phyloP scores from a whole-genome alignment of 164 flowering plant genomes.

The Nelumbo lutea region DNA sequence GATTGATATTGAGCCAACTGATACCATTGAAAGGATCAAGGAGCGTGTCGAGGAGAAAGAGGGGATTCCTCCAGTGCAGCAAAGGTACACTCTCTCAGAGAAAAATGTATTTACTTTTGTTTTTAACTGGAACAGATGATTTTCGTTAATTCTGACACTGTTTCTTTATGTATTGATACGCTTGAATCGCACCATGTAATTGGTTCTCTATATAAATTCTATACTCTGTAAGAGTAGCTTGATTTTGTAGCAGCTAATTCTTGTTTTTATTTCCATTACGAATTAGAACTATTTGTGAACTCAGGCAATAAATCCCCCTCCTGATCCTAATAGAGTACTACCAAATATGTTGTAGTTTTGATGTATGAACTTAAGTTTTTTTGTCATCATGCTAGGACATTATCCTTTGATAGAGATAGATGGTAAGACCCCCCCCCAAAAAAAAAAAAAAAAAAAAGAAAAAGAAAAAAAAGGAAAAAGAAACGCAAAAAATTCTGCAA shows the following conservation, averaged over 20 bases:
- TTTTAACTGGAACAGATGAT: too few species aligned
- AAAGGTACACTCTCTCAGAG: conserved; percentile 17
- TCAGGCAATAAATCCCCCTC: background rate
- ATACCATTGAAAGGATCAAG: conserved; percentile 35
- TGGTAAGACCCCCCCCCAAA: too few species aligned
- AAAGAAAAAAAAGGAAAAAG: too few species aligned
- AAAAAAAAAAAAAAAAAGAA: too few species aligned
- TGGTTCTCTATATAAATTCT: background rate
- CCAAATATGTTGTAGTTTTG: too few species aligned
- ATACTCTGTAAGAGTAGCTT: background rate
- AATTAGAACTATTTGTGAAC: background rate
- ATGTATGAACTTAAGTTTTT: too few species aligned
- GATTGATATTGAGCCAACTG: conserved; percentile 35
- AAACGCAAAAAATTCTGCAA: too few species aligned
- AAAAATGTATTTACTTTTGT: background rate
- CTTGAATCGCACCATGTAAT: too few species aligned
- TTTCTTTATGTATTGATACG: too few species aligned
- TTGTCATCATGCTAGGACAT: too few species aligned
- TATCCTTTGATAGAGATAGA: too few species aligned
- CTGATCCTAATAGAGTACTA: too few species aligned
- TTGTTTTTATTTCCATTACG: background rate
- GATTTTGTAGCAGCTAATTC: background rate
- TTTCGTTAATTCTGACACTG: background rate
- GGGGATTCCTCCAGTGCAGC: conserved; percentile 43
- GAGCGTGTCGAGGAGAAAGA: conserved; percentile 41